Evolutionary conservation across 345 rosid species (phyloP).

Genomic region (Euclidium syriacum): DNA sequence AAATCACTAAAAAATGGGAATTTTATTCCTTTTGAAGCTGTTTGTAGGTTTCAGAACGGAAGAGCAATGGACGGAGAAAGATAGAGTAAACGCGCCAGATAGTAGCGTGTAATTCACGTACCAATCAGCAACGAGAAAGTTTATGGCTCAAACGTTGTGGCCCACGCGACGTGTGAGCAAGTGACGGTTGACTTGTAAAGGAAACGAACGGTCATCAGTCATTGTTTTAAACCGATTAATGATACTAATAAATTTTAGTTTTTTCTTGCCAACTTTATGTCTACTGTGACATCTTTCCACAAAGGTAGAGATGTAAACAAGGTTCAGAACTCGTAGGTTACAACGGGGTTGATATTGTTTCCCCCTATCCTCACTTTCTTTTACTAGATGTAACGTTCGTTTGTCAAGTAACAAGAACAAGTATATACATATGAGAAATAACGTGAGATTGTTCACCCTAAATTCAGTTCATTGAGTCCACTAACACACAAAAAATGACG

Average conservation of each 20-base stretch:
- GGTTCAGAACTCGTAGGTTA: too few species aligned
- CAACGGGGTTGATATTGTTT: too few species aligned
- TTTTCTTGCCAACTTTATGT: slow-evolving; percentile 3
- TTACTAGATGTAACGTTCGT: too few species aligned
- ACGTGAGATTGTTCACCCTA: too few species aligned
- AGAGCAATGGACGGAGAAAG: slow-evolving; percentile 23
- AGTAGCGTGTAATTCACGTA: slow-evolving; percentile 4
- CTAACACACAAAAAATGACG: too few species aligned
- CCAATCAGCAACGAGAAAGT: neutral
- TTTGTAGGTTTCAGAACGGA: slow-evolving; percentile 19
- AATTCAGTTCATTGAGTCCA: too few species aligned
- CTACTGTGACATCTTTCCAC: neutral
- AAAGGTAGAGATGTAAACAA: too few species aligned
- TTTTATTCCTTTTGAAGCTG: slow-evolving; percentile 8
- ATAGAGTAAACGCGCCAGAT: slow-evolving; percentile 15
- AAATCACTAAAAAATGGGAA: neutral
- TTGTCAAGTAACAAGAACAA: too few species aligned
- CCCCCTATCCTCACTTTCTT: too few species aligned
- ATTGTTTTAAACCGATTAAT: neutral
- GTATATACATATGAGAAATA: too few species aligned
- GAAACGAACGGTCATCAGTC: slow-evolving; percentile 29
- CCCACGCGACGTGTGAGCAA: slow-evolving; percentile 22
- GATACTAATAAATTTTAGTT: neutral
- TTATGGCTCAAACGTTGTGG: slow-evolving; percentile 13
- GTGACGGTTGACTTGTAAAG: slow-evolving; percentile 17